Percentiles rank a stretch among this genome's conserved stretches.
Evolutionary conservation across 352 stramenopile genomes (phyloP).

Genomic region (Phytophthora parvispora): DNA sequence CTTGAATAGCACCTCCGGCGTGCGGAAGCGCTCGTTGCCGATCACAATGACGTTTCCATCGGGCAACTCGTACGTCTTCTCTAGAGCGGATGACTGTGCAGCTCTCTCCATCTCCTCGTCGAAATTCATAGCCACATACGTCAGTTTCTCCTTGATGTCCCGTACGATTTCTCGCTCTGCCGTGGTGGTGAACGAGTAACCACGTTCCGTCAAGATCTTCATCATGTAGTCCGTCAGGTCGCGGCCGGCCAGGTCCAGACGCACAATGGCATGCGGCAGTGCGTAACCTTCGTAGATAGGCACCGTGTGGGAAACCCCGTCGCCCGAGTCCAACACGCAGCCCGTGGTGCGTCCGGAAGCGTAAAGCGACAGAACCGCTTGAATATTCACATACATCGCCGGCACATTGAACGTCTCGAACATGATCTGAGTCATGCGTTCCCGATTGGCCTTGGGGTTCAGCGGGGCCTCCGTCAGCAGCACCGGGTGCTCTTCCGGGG

Average conservation of each 20-base stretch:
- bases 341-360: constrained; percentile 96
- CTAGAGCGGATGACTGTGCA: constrained; percentile 70
- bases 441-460: constrained; percentile 95
- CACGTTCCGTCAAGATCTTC: constrained; percentile 97
- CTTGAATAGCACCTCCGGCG: constrained; percentile 97
- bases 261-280: constrained; percentile 96
- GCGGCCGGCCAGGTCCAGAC: constrained; percentile 95
- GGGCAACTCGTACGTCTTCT: constrained; percentile 98
- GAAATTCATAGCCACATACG: constrained; percentile 96
- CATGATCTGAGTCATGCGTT: constrained; percentile 97
- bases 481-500: constrained; percentile 98
- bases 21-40: constrained; percentile 96
- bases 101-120: constrained; percentile 96
- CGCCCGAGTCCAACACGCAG: constrained; percentile 96
- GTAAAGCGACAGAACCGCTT: constrained; percentile 96
- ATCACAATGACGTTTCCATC: constrained; percentile 99
- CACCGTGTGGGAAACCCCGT: constrained; percentile 94
- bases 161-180: constrained; percentile 96
- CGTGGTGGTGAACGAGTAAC: constrained; percentile 96
- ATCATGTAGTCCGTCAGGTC: constrained; percentile 98
- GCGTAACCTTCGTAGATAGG: constrained; percentile 98
- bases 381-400: constrained; percentile 96
- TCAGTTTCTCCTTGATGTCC: constrained; percentile 99
- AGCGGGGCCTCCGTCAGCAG: constrained; percentile 95
- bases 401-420: constrained; percentile 97